Percentiles rank a stretch among this genome's conserved stretches.
Conservation (phyloP, 768 basidiomycete species). For the Arthromyces matolae region DNA sequence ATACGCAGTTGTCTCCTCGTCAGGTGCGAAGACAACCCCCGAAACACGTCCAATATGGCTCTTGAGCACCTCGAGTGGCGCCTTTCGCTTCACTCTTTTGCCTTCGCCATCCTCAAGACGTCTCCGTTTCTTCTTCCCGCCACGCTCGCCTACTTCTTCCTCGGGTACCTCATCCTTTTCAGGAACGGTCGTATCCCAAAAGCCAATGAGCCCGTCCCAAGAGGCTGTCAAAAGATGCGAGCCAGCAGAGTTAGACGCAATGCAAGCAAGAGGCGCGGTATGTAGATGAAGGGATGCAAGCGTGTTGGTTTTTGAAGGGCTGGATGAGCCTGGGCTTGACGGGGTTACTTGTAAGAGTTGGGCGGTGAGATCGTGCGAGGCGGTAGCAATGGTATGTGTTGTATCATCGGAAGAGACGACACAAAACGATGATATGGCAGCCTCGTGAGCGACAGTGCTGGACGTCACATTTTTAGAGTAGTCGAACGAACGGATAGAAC, state of each 20-base stretch:
- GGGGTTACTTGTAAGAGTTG: constrained; percentile 46
- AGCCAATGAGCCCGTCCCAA: constrained; percentile 83
- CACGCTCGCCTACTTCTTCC: constrained; percentile 29
- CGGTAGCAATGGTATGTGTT: constrained; percentile 51
- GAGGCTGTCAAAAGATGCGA: constrained; percentile 74
- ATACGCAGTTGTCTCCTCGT: constrained; percentile 41
- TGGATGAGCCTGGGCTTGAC: constrained; percentile 13
- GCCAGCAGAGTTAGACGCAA: constrained; percentile 53
- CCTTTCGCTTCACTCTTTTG: constrained; percentile 50
- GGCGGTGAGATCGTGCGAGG: constrained; percentile 78
- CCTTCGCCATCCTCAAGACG: constrained; percentile 45
- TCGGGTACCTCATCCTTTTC: constrained; percentile 58
- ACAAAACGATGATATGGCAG: constrained; percentile 66
- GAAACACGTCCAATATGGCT: constrained; percentile 85
- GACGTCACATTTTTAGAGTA: constrained; percentile 56
- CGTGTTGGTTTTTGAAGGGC: constrained; percentile 24
- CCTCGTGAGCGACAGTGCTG: constrained; percentile 50
- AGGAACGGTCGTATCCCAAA: constrained; percentile 72
- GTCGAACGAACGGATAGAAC: constrained; percentile 68
- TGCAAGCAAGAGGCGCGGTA: constrained; percentile 72
- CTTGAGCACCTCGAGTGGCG: constrained; percentile 69
- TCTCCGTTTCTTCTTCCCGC: constrained; percentile 61
- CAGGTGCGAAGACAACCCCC: constrained; percentile 53
- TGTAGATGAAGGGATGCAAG: constrained; percentile 82
- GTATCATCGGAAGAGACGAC: constrained; percentile 39